Percentiles rank a stretch among this genome's conserved stretches.
phyloP scores from a whole-genome alignment of 2,329 filamentous ascomycete species.

The Calonectria pteridis region DNA sequence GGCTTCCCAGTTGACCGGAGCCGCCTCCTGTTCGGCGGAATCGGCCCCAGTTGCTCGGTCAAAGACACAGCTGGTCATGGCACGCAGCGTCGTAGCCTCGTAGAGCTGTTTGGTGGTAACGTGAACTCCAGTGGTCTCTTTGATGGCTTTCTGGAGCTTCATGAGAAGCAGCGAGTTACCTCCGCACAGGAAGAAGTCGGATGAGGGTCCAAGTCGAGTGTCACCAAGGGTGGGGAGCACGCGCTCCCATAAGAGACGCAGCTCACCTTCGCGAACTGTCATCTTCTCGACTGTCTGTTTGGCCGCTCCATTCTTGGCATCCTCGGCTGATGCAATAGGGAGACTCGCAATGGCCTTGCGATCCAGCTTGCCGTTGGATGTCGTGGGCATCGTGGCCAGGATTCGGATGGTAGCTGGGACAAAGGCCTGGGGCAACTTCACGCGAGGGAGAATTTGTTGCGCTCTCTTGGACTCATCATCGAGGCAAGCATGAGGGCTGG shows the following conservation, averaged over 20 bases:
- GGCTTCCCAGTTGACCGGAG: neutral
- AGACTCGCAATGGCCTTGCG: neutral
- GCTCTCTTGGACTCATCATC: neutral
- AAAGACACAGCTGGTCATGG: neutral
- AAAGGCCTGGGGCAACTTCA: neutral
- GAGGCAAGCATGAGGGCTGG: neutral
- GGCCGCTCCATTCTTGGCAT: neutral
- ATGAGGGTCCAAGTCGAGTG: neutral
- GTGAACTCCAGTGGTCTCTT: neutral
- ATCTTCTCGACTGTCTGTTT: neutral
- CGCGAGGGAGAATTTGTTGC: neutral
- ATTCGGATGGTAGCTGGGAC: neutral
- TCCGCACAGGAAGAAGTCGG: neutral
- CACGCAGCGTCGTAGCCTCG: neutral
- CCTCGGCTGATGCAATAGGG: neutral
- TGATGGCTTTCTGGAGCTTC: neutral
- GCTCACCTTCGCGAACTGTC: neutral
- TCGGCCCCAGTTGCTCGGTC: neutral
- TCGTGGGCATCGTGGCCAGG: neutral
- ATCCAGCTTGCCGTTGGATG: neutral
- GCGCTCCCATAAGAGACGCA: neutral
- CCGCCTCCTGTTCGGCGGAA: neutral
- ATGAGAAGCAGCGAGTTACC: neutral
- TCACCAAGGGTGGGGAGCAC: neutral
- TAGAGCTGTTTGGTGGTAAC: neutral